Evolutionary conservation across 768 basidiomycete species (phyloP).

Genomic region (Naganishia kalamii): DNA sequence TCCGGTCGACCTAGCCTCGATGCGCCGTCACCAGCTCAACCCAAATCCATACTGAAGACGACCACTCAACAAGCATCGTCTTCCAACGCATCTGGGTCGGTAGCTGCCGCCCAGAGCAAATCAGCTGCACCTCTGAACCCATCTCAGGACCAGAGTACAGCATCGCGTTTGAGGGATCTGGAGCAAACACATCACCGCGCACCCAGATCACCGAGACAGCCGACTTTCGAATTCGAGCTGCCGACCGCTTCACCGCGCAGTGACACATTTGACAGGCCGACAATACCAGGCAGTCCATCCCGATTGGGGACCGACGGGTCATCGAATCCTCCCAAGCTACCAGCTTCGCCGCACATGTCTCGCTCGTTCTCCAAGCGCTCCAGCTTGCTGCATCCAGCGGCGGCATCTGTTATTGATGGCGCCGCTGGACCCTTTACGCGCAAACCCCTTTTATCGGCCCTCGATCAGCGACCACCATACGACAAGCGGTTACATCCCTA

Average conservation of each 20-base stretch:
- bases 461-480: constrained; percentile 30
- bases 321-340: constrained; percentile 32
- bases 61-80: background rate
- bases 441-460: constrained; percentile 14
- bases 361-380: constrained; percentile 42
- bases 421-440: constrained; percentile 12
- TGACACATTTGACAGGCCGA: constrained; percentile 39
- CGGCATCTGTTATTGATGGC: constrained; percentile 34
- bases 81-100: background rate
- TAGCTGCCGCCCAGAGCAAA: background rate
- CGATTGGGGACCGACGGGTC: constrained; percentile 13
- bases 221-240: constrained; percentile 44
- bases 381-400: constrained; percentile 39
- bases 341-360: constrained; percentile 43
- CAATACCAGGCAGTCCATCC: background rate
- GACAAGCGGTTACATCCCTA: constrained; percentile 43
- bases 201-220: constrained; percentile 16
- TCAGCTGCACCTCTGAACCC: background rate
- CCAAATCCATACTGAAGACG: background rate
- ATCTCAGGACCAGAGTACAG: constrained; percentile 1
- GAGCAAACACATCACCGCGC: background rate
- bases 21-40: background rate
- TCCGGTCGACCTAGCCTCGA: constrained; percentile 4
- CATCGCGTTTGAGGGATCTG: background rate
- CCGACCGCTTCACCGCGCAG: constrained; percentile 42